These are phyloP conservation scores for Golubevia pallescens DNA, from an alignment of 1,284 basidiomycete species.

Conservation along the genomic window DNA sequence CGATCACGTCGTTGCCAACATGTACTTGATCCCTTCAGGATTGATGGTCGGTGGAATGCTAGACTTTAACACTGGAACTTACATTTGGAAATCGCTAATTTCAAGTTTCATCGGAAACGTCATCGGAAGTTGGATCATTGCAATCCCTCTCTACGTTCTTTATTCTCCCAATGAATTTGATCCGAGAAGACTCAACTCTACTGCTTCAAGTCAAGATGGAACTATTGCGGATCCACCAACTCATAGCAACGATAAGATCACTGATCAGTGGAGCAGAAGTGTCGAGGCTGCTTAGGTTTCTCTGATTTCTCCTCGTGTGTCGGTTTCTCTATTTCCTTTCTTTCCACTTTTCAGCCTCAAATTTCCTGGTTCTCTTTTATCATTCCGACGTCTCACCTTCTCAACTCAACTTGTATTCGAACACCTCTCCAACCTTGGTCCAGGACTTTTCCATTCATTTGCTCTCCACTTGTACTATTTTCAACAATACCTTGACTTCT, in stretches of 20 bases:
- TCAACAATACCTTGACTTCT: too few species aligned
- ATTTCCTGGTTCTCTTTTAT: too few species aligned
- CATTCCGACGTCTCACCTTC: too few species aligned
- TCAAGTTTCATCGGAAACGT: slow-evolving; percentile 48
- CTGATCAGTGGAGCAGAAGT: neutral
- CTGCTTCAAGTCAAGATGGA: neutral
- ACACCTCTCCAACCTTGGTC: too few species aligned
- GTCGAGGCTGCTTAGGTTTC: neutral
- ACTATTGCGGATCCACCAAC: neutral
- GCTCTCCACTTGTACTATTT: too few species aligned
- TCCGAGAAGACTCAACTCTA: neutral
- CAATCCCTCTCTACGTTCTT: slow-evolving; percentile 6
- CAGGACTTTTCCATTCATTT: too few species aligned
- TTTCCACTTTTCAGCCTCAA: too few species aligned
- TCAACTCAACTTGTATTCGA: too few species aligned
- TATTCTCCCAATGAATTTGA: neutral
- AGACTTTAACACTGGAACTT: slow-evolving; percentile 19
- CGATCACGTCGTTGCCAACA: slow-evolving; percentile 65
- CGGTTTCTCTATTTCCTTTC: too few species aligned
- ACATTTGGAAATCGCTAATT: slow-evolving; percentile 46
- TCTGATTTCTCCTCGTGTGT: neutral
- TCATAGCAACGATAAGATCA: neutral
- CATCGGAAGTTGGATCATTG: slow-evolving; percentile 17
- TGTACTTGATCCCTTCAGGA: slow-evolving; percentile 62
- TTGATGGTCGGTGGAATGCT: slow-evolving; percentile 48